These are phyloP conservation scores for Silene coronaria DNA, from an alignment of 179 eudicot species.

Conservation along the genomic window DNA sequence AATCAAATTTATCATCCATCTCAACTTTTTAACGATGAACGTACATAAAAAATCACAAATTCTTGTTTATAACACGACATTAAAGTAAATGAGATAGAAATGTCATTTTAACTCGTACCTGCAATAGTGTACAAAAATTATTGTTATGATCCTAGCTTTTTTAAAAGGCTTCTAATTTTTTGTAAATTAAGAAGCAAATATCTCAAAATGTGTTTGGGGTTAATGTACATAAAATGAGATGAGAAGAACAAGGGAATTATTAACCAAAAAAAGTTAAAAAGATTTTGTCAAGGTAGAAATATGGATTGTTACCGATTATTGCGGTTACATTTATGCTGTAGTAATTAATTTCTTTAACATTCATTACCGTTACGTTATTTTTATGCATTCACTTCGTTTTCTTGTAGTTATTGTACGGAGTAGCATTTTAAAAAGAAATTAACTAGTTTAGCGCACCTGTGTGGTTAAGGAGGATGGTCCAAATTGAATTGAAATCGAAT, in stretches of 20 bases:
- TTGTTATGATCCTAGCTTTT: not conserved
- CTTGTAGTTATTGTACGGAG: too few species aligned
- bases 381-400: not conserved
- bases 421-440: too few species aligned
- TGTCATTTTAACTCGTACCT: not conserved
- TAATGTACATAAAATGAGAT: not conserved
- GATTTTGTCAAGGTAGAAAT: not conserved
- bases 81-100: not conserved
- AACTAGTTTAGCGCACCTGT: too few species aligned
- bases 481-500: too few species aligned
- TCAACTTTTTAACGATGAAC: not conserved
- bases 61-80: not conserved
- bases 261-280: conserved; percentile 5
- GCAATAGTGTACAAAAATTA: not conserved
- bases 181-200: not conserved
- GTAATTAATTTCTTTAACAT: not conserved
- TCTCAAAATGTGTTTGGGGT: not conserved
- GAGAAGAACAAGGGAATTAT: conserved; percentile 13
- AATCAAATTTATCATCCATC: too few species aligned
- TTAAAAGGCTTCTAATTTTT: not conserved
- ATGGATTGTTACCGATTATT: not conserved
- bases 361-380: not conserved
- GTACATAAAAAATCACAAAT: too few species aligned
- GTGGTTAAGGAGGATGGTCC: too few species aligned
- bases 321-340: not conserved